These are phyloP conservation scores for Fragaria nilgerrensis DNA, from an alignment of 306 rosid species.

Conservation along the genomic window DNA sequence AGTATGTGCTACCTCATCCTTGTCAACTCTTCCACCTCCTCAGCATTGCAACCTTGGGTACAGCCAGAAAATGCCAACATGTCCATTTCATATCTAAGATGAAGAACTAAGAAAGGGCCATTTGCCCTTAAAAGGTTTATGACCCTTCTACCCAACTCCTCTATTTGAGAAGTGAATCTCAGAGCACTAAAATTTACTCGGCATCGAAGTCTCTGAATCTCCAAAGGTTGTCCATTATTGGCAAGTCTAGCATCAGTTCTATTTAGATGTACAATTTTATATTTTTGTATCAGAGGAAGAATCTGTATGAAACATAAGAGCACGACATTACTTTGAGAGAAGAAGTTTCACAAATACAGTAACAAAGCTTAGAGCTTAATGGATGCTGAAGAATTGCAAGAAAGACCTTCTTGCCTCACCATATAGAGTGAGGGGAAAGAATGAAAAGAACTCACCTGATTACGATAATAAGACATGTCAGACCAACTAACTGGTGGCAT, in stretches of 20 bases:
- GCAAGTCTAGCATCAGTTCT: constrained; percentile 95
- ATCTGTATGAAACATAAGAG: constrained; percentile 42
- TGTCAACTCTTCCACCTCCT: constrained; percentile 94
- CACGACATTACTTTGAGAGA: constrained; percentile 3
- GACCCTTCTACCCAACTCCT: constrained; percentile 89
- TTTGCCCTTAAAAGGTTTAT: constrained; percentile 69
- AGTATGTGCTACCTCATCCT: constrained; percentile 78
- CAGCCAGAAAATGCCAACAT: constrained; percentile 99
- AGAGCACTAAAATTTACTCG: constrained; percentile 88
- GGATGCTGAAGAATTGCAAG: not conserved
- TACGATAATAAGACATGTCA: constrained; percentile 78
- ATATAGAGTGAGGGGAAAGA: not conserved
- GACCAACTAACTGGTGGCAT: constrained; percentile 99
- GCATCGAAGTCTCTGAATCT: constrained; percentile 89
- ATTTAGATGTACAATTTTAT: constrained; percentile 91
- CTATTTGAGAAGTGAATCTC: constrained; percentile 92
- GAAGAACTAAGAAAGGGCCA: constrained; percentile 91
- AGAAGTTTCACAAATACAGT: not conserved
- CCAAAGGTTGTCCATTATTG: constrained; percentile 83
- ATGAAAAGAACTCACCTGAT: constrained; percentile 56
- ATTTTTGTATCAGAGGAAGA: constrained; percentile 81
- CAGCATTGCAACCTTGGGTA: constrained; percentile 84
- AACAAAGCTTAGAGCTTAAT: not conserved
- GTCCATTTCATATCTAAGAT: constrained; percentile 97
- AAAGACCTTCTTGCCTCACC: not conserved